Conservation (phyloP, 1,284 basidiomycete genomes). For the Earliella scabrosa region DNA sequence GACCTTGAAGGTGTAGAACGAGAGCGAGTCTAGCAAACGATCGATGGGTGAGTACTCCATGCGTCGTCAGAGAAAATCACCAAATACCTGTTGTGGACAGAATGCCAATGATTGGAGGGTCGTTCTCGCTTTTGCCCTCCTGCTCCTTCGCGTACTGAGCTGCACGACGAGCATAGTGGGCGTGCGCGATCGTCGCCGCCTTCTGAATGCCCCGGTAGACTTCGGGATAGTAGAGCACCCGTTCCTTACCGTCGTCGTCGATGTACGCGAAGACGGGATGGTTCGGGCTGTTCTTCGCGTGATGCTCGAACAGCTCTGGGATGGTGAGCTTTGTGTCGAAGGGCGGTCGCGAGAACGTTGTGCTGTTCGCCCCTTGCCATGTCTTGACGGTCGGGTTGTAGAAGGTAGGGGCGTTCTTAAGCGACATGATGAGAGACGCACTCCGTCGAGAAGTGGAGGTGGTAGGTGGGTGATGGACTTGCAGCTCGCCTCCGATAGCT, state of each 20-base stretch:
- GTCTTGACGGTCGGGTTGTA: slow-evolving; percentile 16
- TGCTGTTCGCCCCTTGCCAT: slow-evolving; percentile 18
- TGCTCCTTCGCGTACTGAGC: slow-evolving; percentile 14
- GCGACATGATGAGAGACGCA: slow-evolving; percentile 2
- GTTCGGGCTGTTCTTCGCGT: slow-evolving; percentile 33
- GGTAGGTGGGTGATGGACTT: too few species aligned
- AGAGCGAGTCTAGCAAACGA: slow-evolving; percentile 31
- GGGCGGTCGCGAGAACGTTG: slow-evolving; percentile 13
- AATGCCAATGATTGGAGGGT: slow-evolving; percentile 30
- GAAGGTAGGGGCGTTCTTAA: slow-evolving; percentile 16
- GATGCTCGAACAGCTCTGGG: slow-evolving; percentile 38
- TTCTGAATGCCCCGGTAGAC: slow-evolving; percentile 29
- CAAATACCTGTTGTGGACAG: slow-evolving; percentile 28
- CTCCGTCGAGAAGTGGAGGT: too few species aligned
- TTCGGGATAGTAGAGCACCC: slow-evolving; percentile 27
- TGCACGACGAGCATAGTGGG: slow-evolving; percentile 9
- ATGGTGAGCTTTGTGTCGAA: slow-evolving; percentile 18
- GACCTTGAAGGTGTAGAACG: slow-evolving; percentile 24
- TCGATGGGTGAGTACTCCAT: too few species aligned
- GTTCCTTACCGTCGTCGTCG: slow-evolving; percentile 17
- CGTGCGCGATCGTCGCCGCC: slow-evolving; percentile 23
- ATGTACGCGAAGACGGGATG: slow-evolving; percentile 36
- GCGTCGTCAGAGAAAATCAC: not conserved
- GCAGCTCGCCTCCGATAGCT: too few species aligned
- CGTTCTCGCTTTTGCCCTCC: slow-evolving; percentile 10